Evolutionary conservation across 2,329 filamentous ascomycete genomes (phyloP), one percentile per base, ranked within the genome.

Genomic region (Botrytis porri): DNA sequence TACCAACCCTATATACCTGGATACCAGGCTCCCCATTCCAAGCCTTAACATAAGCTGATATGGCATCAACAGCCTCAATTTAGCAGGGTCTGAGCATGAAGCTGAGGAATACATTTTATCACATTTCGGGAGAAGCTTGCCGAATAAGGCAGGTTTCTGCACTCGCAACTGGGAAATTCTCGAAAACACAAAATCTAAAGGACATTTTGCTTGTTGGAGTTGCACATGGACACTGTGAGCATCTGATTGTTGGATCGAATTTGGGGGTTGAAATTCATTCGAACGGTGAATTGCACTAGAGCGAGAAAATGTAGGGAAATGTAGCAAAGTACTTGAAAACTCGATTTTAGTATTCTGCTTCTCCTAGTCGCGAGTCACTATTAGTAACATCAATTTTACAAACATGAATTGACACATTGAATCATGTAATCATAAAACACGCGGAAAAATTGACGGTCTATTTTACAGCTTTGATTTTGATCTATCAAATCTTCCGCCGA

Each of bases 381-480:
- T 54, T 57, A 22, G 35, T 41, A 39, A 57, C n/a, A 63, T 67
- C 64, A 67, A 35, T 54, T 18, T 57, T 14, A 18, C 20, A 57
- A 54, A 57, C 48, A 67, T 32, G 6, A 18, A 29, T 39, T 29
- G 35, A 54, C 45, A 67, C 35, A 29, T 22, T 67, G 29, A 29
- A 66, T 39, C 43, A 65, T 65, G 29, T 18, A 65, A 25, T 65
- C 29, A 32, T 65, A 54, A 16, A 54, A 51, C 32, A 76, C 75
- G 72, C 75, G 75, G 76, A 77, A 77, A 75, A 77, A 76, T 80
- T 74, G 77, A 78, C 74, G 73, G 69, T 80, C 79, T 80, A 80
- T 79, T 80, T 80, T 80, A 80, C 79, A 80, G 75, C 75, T 72
- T 75, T 73, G 74, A 74, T 77, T 77, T 51, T 72, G 41, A 79